phyloP scores from a whole-genome alignment of 495 filamentous ascomycete species.

The Cenococcum geophilum region DNA sequence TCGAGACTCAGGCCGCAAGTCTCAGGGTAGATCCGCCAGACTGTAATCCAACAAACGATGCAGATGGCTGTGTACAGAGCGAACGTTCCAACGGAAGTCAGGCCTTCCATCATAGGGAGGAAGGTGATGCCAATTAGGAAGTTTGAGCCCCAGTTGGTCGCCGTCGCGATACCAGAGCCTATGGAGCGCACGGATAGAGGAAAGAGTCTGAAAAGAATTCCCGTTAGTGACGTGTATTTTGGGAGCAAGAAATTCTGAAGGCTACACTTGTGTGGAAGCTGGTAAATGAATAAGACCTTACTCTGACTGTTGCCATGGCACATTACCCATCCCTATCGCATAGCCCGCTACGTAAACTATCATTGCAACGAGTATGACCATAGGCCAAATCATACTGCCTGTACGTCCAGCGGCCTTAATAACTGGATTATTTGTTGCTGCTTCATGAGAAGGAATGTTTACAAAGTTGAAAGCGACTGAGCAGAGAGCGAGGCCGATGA shows the following conservation, averaged over 20 bases:
- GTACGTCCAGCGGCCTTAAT: not conserved
- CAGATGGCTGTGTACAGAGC: constrained; percentile 67
- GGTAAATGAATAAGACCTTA: constrained; percentile 8
- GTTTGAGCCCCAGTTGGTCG: constrained; percentile 85
- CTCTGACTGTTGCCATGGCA: constrained; percentile 92
- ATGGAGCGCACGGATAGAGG: constrained; percentile 73
- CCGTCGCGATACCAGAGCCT: constrained; percentile 75
- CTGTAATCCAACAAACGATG: constrained; percentile 54
- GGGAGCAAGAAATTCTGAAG: no score
- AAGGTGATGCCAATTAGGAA: constrained; percentile 85
- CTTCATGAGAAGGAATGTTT: constrained; percentile 36
- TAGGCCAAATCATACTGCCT: constrained; percentile 25
- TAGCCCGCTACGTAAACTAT: constrained; percentile 81
- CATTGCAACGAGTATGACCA: constrained; percentile 62
- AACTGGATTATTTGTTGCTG: not conserved
- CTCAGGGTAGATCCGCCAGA: constrained; percentile 77
- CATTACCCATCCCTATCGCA: constrained; percentile 81
- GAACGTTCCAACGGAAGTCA: constrained; percentile 75
- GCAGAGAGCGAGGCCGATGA: constrained; percentile 59
- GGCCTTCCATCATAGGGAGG: constrained; percentile 71
- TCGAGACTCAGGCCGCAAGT: constrained; percentile 75
- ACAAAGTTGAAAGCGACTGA: constrained; percentile 62
- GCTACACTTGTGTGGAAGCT: not conserved
- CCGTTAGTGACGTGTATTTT: no score
- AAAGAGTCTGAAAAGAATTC: constrained; percentile 49